Evolutionary conservation across 345 rosid genomes (phyloP).

Genomic region (Brassica cretica): DNA sequence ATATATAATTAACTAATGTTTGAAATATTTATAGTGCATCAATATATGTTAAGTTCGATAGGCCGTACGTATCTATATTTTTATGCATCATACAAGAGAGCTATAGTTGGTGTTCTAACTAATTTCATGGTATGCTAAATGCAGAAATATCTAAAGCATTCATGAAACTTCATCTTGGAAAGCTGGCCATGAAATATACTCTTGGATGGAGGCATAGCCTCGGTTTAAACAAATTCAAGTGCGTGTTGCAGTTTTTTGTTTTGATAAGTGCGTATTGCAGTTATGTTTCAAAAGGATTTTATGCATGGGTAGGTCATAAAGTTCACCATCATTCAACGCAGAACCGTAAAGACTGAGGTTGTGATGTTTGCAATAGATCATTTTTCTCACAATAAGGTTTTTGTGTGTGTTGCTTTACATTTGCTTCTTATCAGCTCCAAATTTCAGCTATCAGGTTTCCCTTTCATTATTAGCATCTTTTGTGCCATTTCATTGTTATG

Average conservation of each 20-base stretch:
- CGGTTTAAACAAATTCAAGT: slow-evolving; percentile 15
- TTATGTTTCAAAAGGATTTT: neutral
- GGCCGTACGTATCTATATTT: neutral
- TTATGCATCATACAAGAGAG: neutral
- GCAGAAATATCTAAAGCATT: slow-evolving; percentile 14
- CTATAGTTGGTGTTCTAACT: neutral
- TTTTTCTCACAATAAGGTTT: slow-evolving; percentile 3
- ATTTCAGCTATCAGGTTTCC: slow-evolving; percentile 13
- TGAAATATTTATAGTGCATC: neutral
- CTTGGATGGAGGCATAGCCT: slow-evolving; percentile 9
- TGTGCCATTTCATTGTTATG: slow-evolving; percentile 3
- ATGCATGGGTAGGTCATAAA: slow-evolving; percentile 14
- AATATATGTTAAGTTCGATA: neutral
- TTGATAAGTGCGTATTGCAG: neutral
- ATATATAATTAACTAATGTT: neutral
- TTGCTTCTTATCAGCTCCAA: neutral
- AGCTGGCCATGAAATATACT: neutral
- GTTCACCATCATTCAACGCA: slow-evolving; percentile 16
- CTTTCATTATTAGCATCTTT: slow-evolving; percentile 1
- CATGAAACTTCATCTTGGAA: neutral
- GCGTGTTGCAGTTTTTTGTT: neutral
- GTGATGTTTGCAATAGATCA: neutral
- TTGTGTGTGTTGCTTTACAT: neutral
- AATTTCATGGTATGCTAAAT: neutral
- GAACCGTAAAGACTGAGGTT: neutral